These are phyloP conservation scores for Triticum aestivum DNA, from an alignment of 176 grass and related monocot species.

Conservation along the genomic window DNA sequence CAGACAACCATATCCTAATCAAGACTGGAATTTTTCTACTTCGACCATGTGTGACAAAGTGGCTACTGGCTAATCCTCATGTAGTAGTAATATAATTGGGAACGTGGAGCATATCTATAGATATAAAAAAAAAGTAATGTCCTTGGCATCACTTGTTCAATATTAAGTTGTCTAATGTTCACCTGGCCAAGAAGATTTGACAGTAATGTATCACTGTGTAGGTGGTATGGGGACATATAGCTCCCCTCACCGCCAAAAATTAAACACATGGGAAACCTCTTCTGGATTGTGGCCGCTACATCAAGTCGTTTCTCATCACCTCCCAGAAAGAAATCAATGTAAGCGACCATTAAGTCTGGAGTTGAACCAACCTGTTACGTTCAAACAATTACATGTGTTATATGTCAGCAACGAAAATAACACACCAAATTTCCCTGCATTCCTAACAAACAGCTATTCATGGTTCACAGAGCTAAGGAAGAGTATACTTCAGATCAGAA, in stretches of 20 bases:
- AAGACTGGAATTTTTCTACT: neutral
- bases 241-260: conserved; percentile 98
- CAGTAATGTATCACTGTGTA: conserved; percentile 85
- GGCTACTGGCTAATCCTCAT: neutral
- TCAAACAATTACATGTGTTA: conserved; percentile 16
- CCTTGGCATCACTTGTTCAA: neutral
- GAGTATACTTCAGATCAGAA: neutral
- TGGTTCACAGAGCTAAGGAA: conserved; percentile 9
- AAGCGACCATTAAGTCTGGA: conserved; percentile 95
- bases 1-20: neutral
- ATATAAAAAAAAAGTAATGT: neutral
- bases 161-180: neutral
- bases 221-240: conserved; percentile 95
- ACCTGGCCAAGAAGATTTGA: conserved; percentile 98
- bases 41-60: neutral
- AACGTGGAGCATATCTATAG: neutral
- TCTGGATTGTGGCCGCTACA: conserved; percentile 74
- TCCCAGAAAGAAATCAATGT: conserved; percentile 99
- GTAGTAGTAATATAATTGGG: neutral
- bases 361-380: conserved; percentile 86
- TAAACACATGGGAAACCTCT: conserved; percentile 96
- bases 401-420: neutral
- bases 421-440: neutral
- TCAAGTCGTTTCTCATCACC: conserved; percentile 96
- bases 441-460: neutral